phyloP scores from a whole-genome alignment of 1,284 basidiomycete genomes.

The Ceratobasidium sp. region DNA sequence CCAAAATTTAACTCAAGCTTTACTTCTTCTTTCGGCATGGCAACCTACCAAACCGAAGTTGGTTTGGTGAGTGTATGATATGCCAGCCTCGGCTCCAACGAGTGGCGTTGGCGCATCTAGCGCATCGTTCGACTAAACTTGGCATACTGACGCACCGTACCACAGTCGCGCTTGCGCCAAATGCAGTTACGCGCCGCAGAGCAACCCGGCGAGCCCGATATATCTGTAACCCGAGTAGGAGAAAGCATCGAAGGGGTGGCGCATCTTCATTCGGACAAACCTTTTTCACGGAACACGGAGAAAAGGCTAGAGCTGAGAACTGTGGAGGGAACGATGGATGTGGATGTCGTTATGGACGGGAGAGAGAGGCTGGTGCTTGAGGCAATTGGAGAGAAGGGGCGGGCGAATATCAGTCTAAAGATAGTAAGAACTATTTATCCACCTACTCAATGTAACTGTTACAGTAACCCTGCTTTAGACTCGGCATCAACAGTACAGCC shows the following conservation, averaged over 20 bases:
- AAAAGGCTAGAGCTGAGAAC: slow-evolving; percentile 34
- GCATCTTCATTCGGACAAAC: slow-evolving; percentile 38
- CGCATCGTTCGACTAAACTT: not conserved
- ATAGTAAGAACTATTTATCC: slow-evolving; percentile 10
- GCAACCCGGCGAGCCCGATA: slow-evolving; percentile 35
- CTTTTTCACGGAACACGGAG: slow-evolving; percentile 11
- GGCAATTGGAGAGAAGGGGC: slow-evolving; percentile 30
- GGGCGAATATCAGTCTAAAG: slow-evolving; percentile 33
- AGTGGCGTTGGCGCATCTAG: slow-evolving; percentile 23
- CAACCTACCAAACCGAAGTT: slow-evolving; percentile 34
- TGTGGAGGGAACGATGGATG: slow-evolving; percentile 19
- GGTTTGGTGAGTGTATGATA: slow-evolving; percentile 19
- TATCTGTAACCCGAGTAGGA: slow-evolving; percentile 25
- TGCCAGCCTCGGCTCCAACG: slow-evolving; percentile 22
- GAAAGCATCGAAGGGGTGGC: slow-evolving; percentile 33
- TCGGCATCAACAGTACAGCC: slow-evolving; percentile 12
- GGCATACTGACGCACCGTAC: not conserved
- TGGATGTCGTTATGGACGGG: slow-evolving; percentile 35
- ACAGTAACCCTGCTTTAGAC: slow-evolving; percentile 13
- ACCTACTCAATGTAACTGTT: not conserved
- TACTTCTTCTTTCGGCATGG: not conserved
- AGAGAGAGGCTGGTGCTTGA: slow-evolving; percentile 32
- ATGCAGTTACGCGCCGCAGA: slow-evolving; percentile 36
- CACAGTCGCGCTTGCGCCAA: slow-evolving; percentile 35
- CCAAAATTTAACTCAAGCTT: not conserved